Evolutionary conservation across 2,329 filamentous ascomycete species (phyloP), one percentile per base, ranked within the genome.

Genomic region (Penicillium sp.): DNA sequence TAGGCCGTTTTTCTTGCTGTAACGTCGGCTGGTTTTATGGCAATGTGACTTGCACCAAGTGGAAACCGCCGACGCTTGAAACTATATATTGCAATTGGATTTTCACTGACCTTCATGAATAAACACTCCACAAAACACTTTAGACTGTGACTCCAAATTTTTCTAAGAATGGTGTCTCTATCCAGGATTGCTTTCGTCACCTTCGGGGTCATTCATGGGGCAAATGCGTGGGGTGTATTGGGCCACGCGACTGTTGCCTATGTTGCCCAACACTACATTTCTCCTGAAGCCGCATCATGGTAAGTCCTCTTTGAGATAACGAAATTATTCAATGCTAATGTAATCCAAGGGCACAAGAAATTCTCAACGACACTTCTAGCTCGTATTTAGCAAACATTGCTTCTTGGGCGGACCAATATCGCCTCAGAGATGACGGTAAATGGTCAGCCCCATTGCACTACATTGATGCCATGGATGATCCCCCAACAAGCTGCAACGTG

Each of bases 181-280:
- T 56, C 39, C 5, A 61, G 58, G 12, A 6, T 58, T 27, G 58
- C 52, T 17, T 42, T 66, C 2, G 29, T 63, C 19, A 45, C 57
- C 9, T 49, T 61, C 1, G 60, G 63, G 1, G 42, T 48, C 3
- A 27, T 52, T n/a, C 58, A 55, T 12, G 59, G 61, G 4, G 65
- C 45, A 17, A 59, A 67, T 53, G 81, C 79, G 8, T 85, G 83
- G 83, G 82, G 83, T 25, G 70, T 68, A 8, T 69, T 85, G 0
- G 83, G 82, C 36, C 83, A 85, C 59, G 77, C 79, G 31, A 82
- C 83, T 3, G 77, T 85, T 6, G 83, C 80, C 21, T 82, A 80
- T 63, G 78, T 85, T 39, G 82, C 83, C 12, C 78, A 82, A 54
- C 73, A 78, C 60, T 80, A 79, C 62, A 69, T 84, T 49, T 70